phyloP scores from a whole-genome alignment of 2,329 filamentous ascomycete species.

The Aureobasidium sp. region DNA sequence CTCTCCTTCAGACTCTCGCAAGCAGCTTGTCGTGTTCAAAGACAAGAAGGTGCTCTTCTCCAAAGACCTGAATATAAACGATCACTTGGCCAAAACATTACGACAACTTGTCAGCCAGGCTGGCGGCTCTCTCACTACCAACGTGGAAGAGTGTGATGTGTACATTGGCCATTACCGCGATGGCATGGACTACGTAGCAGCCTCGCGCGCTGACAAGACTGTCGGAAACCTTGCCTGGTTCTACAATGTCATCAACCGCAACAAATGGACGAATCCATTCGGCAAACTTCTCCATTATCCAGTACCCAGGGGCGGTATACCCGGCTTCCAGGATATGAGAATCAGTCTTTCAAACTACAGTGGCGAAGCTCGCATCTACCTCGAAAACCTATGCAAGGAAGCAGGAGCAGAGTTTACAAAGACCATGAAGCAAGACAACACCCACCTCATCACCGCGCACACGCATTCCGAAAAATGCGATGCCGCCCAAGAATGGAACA shows the following conservation, averaged over 20 bases:
- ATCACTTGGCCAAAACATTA: conserved; percentile 58
- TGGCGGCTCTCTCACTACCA: conserved; percentile 59
- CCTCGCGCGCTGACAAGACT: conserved; percentile 68
- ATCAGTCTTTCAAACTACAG: conserved; percentile 96
- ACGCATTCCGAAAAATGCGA: conserved; percentile 86
- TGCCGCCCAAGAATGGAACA: conserved; percentile 85
- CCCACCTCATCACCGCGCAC: conserved; percentile 87
- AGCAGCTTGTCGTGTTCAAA: conserved; percentile 63
- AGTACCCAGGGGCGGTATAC: conserved; percentile 64
- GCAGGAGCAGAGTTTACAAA: conserved; percentile 86
- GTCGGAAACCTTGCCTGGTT: conserved; percentile 96
- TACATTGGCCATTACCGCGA: conserved; percentile 84
- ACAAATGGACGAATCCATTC: conserved; percentile 80
- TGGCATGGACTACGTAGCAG: conserved; percentile 66
- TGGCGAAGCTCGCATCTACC: conserved; percentile 83
- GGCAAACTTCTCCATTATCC: conserved; percentile 85
- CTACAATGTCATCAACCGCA: conserved; percentile 81
- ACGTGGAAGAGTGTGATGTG: conserved; percentile 65
- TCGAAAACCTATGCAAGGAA: conserved; percentile 83
- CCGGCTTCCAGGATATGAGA: conserved; percentile 64
- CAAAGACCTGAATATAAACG: conserved; percentile 61
- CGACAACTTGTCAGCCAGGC: conserved; percentile 61
- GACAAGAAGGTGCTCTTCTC: conserved; percentile 71
- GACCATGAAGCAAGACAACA: conserved; percentile 91
- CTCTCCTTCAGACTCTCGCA: conserved; percentile 35